Base-by-base conservation (phyloP, 225 moss, liverwort and hornwort genomes). In the Thuidium tamariscinum region DNA sequence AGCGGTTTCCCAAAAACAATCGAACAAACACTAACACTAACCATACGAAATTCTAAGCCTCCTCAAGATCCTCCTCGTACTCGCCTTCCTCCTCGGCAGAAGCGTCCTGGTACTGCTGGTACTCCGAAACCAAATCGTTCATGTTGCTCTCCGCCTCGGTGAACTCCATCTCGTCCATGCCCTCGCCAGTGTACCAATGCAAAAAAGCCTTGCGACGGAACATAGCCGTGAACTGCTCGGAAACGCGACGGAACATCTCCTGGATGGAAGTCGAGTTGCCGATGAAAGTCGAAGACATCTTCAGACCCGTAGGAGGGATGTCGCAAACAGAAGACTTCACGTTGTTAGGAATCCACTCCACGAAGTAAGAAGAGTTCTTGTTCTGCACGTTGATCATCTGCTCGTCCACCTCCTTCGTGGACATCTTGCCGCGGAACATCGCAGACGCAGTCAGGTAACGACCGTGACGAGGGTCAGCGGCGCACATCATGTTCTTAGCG, bases 101-200 rank as follows among this genome's bases (percentile, higher is more conserved):
- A 0, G 91, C 91, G 83, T 92, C 91, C 70, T 91, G 92, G 75
- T 92, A 92, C 83, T 92, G 92, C 90, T 92, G 92, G 83, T 92
- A 92, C 85, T 92, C 92, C 1, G 92, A 92, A 55, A 92, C 92
- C 80, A 92, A 60, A 48, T 92, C 92, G 89, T 92, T 92, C 92
- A 92, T 92, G 90, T 92, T 92, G 89, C 92, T 92, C 85, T 92
- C 92, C 0, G 92, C 92, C 90, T 93, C 93, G 2, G 93, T 91
- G 83, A 93, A 93, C 70, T 93, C 93, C 93, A 93, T 91, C 91
- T 92, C 92, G 88, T 93, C 93, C 93, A 93, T 93, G 27, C 93
- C 93, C 88, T 93, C 93, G 1, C 93, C 93, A 18, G 93, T 93
- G 67, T 93, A 93, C 93, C 93, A 93, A 55, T 93, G 93, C 88